A percentile compares a stretch with the other conserved stretches of the same genome.
phyloP scores from a whole-genome alignment of 495 filamentous ascomycete genomes.

The Podospora conica region DNA sequence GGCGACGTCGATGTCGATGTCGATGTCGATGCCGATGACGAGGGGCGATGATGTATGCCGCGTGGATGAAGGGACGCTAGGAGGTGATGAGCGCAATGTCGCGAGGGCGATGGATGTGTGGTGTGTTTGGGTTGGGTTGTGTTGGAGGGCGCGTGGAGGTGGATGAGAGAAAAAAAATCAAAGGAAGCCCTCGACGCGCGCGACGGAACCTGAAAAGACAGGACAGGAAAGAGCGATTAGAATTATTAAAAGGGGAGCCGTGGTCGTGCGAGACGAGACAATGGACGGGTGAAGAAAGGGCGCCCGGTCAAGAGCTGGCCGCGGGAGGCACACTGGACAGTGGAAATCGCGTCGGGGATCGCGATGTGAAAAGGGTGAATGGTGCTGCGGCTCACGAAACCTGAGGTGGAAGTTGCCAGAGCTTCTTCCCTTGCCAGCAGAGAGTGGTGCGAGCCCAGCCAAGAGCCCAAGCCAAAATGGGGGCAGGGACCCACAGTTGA shows the following conservation, averaged over 20 bases:
- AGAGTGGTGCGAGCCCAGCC: slow-evolving; percentile 5
- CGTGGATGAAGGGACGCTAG: background rate
- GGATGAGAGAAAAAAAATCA: slow-evolving; percentile 3
- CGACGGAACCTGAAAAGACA: background rate
- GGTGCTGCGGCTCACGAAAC: slow-evolving; percentile 10
- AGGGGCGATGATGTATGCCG: background rate
- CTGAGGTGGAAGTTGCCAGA: slow-evolving; percentile 10
- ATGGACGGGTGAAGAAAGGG: slow-evolving; percentile 1
- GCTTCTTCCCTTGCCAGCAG: background rate
- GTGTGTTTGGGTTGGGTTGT: background rate
- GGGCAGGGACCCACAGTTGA: background rate
- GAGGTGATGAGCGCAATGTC: background rate
- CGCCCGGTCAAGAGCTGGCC: background rate
- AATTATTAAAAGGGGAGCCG: background rate
- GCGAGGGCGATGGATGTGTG: background rate
- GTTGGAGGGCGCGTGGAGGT: background rate
- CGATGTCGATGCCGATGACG: background rate
- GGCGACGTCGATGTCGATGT: slow-evolving; percentile 7
- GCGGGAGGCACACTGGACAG: slow-evolving; percentile 12
- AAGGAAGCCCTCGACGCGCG: background rate
- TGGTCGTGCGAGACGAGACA: background rate
- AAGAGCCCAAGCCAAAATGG: slow-evolving; percentile 13
- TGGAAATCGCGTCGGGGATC: slow-evolving; percentile 5
- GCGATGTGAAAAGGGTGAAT: slow-evolving; percentile 7
- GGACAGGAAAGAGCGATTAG: slow-evolving; percentile 4